These are phyloP conservation scores for Tulasnella sp. DNA, from an alignment of 768 basidiomycete genomes.

Conservation along the genomic window DNA sequence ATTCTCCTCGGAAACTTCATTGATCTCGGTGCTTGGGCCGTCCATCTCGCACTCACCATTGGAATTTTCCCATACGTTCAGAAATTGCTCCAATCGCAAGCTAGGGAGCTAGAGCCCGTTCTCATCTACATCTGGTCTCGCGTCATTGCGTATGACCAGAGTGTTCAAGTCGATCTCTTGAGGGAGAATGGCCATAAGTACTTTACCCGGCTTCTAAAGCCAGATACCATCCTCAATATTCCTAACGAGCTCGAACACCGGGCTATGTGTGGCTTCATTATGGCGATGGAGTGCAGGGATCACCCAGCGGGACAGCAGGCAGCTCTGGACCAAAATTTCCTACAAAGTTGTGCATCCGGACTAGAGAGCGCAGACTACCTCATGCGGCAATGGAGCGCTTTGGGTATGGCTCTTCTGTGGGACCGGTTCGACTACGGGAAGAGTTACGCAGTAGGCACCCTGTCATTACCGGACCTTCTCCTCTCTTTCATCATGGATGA, in stretches of 20 bases:
- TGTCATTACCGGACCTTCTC: conserved; percentile 74
- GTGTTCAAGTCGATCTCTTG: conserved; percentile 85
- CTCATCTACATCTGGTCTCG: conserved; percentile 99
- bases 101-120: conserved; percentile 92
- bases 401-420: conserved; percentile 96
- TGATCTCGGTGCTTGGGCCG: conserved; percentile 98
- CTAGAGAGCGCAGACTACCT: conserved; percentile 89
- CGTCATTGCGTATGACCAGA: conserved; percentile 92
- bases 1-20: conserved; percentile 96
- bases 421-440: conserved; percentile 88
- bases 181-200: conserved; percentile 69
- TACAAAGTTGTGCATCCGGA: conserved; percentile 80
- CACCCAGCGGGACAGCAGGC: conserved; percentile 82
- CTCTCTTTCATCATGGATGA: conserved; percentile 71
- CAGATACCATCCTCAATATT: conserved; percentile 39
- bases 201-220: conserved; percentile 36
- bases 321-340: conserved; percentile 69
- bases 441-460: conserved; percentile 66
- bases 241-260: conserved; percentile 94
- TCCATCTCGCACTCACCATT: conserved; percentile 90
- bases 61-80: conserved; percentile 99
- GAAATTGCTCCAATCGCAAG: conserved; percentile 90
- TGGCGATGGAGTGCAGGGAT: conserved; percentile 84
- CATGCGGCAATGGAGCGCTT: conserved; percentile 86
- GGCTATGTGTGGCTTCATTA: conserved; percentile 97